A percentile compares a stretch with the other conserved stretches of the same genome.
Evolutionary conservation across 345 rosid species (phyloP).

Genomic region (Ceriops zippeliana): DNA sequence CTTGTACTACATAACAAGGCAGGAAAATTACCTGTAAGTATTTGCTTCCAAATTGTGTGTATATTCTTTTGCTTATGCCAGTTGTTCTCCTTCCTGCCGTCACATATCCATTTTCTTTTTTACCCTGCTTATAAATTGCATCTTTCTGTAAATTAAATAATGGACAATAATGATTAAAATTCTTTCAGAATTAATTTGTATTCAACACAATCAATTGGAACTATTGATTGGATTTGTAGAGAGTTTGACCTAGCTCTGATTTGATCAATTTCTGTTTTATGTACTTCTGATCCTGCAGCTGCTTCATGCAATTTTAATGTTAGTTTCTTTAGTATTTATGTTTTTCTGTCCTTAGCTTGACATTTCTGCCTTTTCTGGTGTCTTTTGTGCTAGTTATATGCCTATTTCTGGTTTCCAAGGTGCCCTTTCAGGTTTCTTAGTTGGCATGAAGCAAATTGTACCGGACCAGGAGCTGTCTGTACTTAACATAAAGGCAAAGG

Average conservation of each 20-base stretch:
- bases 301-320: too few relatives aligned
- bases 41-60: background rate
- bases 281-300: background rate
- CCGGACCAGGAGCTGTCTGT: slow-evolving; percentile 86
- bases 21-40: slow-evolving; percentile 87
- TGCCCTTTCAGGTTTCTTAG: slow-evolving; percentile 79
- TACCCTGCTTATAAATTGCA: too few relatives aligned
- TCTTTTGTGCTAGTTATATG: slow-evolving; percentile 60
- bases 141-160: too few relatives aligned
- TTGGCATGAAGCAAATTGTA: slow-evolving; percentile 90
- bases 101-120: background rate
- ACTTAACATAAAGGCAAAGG: slow-evolving; percentile 85
- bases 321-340: too few relatives aligned
- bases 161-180: too few relatives aligned
- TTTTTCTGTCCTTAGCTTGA: background rate
- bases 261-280: background rate
- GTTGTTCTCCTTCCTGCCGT: background rate
- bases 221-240: background rate
- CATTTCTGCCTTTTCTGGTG: slow-evolving; percentile 12
- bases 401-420: slow-evolving; percentile 96
- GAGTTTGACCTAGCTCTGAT: background rate
- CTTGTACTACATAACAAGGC: slow-evolving; percentile 71
- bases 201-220: background rate
- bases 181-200: background rate
- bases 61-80: slow-evolving; percentile 4